Conservation (phyloP, 225 moss, liverwort and hornwort species). For the Straminergon stramineum region DNA sequence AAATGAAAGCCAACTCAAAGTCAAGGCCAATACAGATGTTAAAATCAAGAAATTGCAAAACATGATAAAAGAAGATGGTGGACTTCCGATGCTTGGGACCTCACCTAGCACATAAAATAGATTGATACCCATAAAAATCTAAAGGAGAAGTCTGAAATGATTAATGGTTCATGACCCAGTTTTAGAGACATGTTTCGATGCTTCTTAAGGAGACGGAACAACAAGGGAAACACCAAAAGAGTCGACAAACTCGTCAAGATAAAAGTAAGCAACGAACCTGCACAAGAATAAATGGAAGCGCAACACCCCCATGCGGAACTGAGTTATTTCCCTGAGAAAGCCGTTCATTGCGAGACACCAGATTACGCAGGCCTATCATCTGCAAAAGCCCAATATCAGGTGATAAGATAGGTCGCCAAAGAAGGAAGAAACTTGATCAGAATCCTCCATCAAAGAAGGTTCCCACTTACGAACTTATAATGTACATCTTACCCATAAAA, state of each 20-base stretch:
- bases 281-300: slow-evolving; percentile 95
- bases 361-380: slow-evolving; percentile 77
- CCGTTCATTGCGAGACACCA: slow-evolving; percentile 85
- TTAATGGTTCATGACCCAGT: not conserved
- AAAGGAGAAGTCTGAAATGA: not conserved
- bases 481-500: not conserved
- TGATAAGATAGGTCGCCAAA: not conserved
- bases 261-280: slow-evolving; percentile 40
- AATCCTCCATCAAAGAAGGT: not conserved
- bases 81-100: not conserved
- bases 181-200: not conserved
- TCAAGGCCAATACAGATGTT: not conserved
- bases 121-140: not conserved
- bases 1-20: not conserved
- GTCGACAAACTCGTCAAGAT: not conserved
- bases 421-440: not conserved
- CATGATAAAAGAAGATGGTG: not conserved
- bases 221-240: not conserved
- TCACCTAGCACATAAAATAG: not conserved
- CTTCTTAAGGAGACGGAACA: not conserved
- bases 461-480: not conserved
- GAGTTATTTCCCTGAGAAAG: slow-evolving; percentile 72
- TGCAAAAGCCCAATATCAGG: slow-evolving; percentile 14
- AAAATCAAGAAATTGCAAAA: not conserved
- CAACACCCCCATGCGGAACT: slow-evolving; percentile 86